These are phyloP conservation scores for Mentha longifolia DNA, from an alignment of 257 asterid genomes.

Conservation along the genomic window DNA sequence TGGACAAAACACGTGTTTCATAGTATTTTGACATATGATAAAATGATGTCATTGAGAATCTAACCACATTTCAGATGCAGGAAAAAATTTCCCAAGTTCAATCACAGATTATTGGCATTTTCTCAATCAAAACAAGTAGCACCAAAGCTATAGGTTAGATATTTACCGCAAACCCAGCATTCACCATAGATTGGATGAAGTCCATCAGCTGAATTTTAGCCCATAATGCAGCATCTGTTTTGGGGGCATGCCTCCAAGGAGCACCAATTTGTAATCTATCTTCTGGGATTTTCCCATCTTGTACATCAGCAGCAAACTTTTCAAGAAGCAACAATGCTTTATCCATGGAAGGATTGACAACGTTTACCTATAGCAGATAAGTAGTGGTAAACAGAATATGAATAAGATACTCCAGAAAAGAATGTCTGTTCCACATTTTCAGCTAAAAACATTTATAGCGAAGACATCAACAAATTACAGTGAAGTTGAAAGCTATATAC, in stretches of 20 bases:
- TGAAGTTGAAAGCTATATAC: constrained; percentile 13
- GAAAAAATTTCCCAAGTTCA: constrained; percentile 16
- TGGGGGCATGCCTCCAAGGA: constrained; percentile 94
- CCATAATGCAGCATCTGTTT: constrained; percentile 57
- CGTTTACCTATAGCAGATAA: constrained; percentile 61
- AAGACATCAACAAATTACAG: neutral
- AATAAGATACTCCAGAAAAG: neutral
- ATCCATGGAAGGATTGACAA: constrained; percentile 94
- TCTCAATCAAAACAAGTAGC: constrained; percentile 23
- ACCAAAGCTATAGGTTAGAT: constrained; percentile 9
- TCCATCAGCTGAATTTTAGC: constrained; percentile 95
- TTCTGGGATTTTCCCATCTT: constrained; percentile 63
- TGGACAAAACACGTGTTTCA: constrained; percentile 12
- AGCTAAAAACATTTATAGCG: neutral
- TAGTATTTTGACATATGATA: neutral
- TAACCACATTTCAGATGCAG: constrained; percentile 27
- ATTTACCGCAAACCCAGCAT: constrained; percentile 84
- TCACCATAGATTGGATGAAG: constrained; percentile 80
- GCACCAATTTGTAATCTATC: constrained; percentile 82
- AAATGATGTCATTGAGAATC: constrained; percentile 6
- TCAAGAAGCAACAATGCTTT: constrained; percentile 68
- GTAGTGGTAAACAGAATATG: constrained; percentile 14
- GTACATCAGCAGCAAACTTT: constrained; percentile 77
- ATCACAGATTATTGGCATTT: constrained; percentile 24
- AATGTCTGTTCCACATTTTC: constrained; percentile 18